phyloP scores from a whole-genome alignment of 169 alveolate species.

The Plasmodium coatneyi region DNA sequence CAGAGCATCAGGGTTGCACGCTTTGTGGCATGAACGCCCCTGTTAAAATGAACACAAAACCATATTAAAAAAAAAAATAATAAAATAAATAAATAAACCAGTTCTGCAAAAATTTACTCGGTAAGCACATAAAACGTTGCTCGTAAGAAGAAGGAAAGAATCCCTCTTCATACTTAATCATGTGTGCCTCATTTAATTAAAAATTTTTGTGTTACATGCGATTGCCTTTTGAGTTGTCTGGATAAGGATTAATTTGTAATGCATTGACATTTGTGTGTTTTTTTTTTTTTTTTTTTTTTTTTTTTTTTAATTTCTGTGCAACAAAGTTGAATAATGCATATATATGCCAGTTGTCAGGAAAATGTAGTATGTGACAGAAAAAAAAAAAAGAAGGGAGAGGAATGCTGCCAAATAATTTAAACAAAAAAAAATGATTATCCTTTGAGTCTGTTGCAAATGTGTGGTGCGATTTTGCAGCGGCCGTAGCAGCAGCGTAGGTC shows the following conservation, averaged over 20 bases:
- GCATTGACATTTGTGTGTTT: not conserved
- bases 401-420: not conserved
- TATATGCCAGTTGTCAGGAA: not conserved
- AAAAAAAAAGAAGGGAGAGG: not conserved
- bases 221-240: not conserved
- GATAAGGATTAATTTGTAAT: not conserved
- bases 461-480: not conserved
- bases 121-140: not conserved
- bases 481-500: not conserved
- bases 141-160: not conserved
- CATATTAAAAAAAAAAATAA: not conserved
- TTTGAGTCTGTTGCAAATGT: conserved; percentile 1
- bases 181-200: not conserved
- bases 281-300: not conserved
- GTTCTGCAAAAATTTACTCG: not conserved
- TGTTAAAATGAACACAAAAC: not conserved
- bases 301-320: not conserved
- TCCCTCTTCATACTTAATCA: not conserved
- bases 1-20: conserved; percentile 1
- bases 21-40: not conserved
- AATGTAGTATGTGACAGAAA: not conserved
- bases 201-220: not conserved
- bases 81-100: not conserved
- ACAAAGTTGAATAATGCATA: not conserved
- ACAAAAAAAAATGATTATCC: not conserved